Evolutionary conservation across 1,139 yeast genomes (phyloP), one percentile per base, ranked within the genome.

Genomic region (Lodderomyces pseudojiufengensis): DNA sequence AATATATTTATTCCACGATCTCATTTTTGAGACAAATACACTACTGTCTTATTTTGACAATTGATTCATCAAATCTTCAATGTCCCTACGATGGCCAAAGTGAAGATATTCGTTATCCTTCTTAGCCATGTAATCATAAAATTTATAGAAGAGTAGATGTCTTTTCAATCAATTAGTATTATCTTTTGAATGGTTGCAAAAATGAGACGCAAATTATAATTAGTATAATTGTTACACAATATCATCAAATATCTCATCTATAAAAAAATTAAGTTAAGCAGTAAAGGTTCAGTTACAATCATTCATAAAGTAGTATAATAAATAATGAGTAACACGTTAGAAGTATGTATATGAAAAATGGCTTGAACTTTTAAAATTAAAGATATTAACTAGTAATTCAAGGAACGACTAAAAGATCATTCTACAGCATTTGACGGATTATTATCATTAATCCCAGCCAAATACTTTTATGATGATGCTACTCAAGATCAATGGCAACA

Each of bases 401-500:
- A 85, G 78, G 95, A 86, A 54, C 80, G 96, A 50, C 73, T 88
- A 47, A 79, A 81, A 59, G 78, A 83, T 35, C 95, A 87, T 54
- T 84, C 96, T 13, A 72, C 81, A 40, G 94, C 97, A 6, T 90
- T 92, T 58, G 90, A 86, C 55, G 96, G 97, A 29, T 68, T 92
- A 39, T 67, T 92, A 43, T 86, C 97, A 15, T 68, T 92, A 55
- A 88, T 92, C 41, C 97, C 98, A 7, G 95, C 97, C 8, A 87
- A 88, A 54, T 87, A 84, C 53, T 90, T 90, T 57, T 87, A 86
- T 55, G 85, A 79, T 53, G 84, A 78, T 46, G 86, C 84, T 30
- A 82, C 80, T 33, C 80, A 83, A 52, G 83, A 83, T 39, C 97
- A 90, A 61, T 90, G 97, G 97, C 81, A 80, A 49, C 83, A 82